Evolutionary conservation across 306 rosid genomes (phyloP), one percentile per base, ranked within the genome.

Genomic region (peach (Prunus persica)): DNA sequence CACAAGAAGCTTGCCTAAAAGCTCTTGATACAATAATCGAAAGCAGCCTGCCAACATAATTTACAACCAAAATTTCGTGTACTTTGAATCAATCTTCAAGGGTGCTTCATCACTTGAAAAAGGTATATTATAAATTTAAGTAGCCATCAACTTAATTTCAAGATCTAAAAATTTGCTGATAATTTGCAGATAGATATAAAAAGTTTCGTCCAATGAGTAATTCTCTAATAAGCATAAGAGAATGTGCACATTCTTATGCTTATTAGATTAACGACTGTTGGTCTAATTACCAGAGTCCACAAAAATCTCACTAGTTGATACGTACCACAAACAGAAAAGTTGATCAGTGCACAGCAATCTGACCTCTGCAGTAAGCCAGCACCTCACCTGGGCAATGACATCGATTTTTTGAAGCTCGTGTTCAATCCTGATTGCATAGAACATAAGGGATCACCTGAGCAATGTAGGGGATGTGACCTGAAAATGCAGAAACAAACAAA

Each of bases 401-500:
- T 38, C 43, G 18, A 60, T 60, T 14, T 12, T 60, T 24, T 6
- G 62, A 24, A 60, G 38, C 65, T 60, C 38, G 19, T 60, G 65
- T 30, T 13, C 65, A 25, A 16, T 60, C n/a, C 18, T 38, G 14
- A 24, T 60, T 32, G 27, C 28, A 22, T 14, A 20, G 16, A 22
- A 57, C 63, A 57, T 22, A 22, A 57, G 24, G 65, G 2, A 61
- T 61, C 41, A 5, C 8, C 65, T 61, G n/a, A 61, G 19, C 19
- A 57, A 18, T 28, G n/a, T 54, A 34, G 54, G n/a, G 66, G 25
- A 45, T 20, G 28, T 74, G 32, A 69, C 8, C 69, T 61, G 76
- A 75, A 75, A 63, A 70, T 81, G 54, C 63, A 70, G 15, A 72
- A 15, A 63, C 32, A 30, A 34, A 16, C 19, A 16, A 51, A 69